phyloP scores from a whole-genome alignment of 129 eudicot genomes.

The Artemisia argyi region DNA sequence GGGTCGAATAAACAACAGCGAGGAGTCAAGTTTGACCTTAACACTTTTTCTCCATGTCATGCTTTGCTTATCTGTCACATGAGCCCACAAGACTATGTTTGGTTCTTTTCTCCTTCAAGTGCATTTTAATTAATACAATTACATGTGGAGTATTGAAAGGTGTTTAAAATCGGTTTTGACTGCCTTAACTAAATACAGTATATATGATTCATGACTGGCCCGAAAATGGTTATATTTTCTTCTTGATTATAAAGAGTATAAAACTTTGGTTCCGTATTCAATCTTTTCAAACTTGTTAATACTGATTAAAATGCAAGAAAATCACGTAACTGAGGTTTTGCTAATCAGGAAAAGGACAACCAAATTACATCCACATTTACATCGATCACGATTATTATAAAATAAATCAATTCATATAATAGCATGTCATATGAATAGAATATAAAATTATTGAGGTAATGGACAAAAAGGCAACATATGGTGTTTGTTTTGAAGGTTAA shows the following conservation, averaged over 20 bases:
- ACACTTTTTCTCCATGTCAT: not conserved
- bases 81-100: not conserved
- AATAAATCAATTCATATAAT: not conserved
- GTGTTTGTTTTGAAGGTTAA: slow-evolving; percentile 25
- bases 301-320: too few relatives aligned
- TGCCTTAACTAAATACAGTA: too few relatives aligned
- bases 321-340: too few relatives aligned
- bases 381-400: too few relatives aligned
- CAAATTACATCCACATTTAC: not conserved
- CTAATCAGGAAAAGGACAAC: not conserved
- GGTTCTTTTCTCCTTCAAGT: not conserved
- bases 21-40: not conserved
- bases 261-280: too few relatives aligned
- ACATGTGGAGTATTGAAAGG: not conserved
- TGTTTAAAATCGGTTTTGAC: too few relatives aligned
- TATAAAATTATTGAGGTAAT: slow-evolving; percentile 1
- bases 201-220: too few relatives aligned
- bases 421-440: slow-evolving; percentile 1
- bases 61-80: not conserved
- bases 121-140: not conserved
- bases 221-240: too few relatives aligned
- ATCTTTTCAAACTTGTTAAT: too few relatives aligned
- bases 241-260: too few relatives aligned
- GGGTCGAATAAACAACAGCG: not conserved
- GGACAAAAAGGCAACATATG: slow-evolving; percentile 14